These are phyloP conservation scores for Colletotrichum zoysiae DNA, from an alignment of 2,329 filamentous ascomycete genomes.

Conservation along the genomic window DNA sequence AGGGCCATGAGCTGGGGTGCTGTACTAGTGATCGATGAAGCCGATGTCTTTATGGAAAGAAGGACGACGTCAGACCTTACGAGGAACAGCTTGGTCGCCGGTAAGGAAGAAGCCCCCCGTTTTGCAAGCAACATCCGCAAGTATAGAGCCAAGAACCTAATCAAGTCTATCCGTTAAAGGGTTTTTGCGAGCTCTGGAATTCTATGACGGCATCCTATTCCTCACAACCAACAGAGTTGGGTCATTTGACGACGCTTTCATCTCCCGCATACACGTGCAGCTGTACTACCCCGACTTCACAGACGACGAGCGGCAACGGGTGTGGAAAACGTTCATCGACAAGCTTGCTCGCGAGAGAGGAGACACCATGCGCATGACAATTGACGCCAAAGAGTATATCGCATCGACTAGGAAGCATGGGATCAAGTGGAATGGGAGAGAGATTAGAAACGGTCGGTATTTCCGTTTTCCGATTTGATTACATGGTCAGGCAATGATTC, in stretches of 20 bases:
- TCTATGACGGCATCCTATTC: slow-evolving; percentile 50
- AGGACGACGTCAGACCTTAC: slow-evolving; percentile 41
- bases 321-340: slow-evolving; percentile 48
- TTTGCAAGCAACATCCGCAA: neutral
- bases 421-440: slow-evolving; percentile 45
- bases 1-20: slow-evolving; percentile 47
- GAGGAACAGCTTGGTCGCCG: slow-evolving; percentile 32
- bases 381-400: slow-evolving; percentile 43
- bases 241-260: slow-evolving; percentile 50
- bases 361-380: slow-evolving; percentile 44
- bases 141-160: neutral
- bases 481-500: too few relatives aligned
- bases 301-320: slow-evolving; percentile 44
- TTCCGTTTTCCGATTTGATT: neutral
- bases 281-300: slow-evolving; percentile 47
- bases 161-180: slow-evolving; percentile 35
- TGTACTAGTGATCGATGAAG: slow-evolving; percentile 49
- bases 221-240: slow-evolving; percentile 49
- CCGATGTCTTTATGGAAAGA: slow-evolving; percentile 45
- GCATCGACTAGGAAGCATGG: slow-evolving; percentile 29
- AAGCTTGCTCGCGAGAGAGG: slow-evolving; percentile 46
- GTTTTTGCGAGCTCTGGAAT: slow-evolving; percentile 49
- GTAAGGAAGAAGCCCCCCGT: slow-evolving; percentile 33
- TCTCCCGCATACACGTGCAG: slow-evolving; percentile 49
- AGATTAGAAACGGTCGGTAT: slow-evolving; percentile 46